Percentiles rank a stretch among this genome's conserved stretches.
These are phyloP conservation scores for Gynandropsis gynandra DNA, from an alignment of 345 rosid species.

Conservation along the genomic window DNA sequence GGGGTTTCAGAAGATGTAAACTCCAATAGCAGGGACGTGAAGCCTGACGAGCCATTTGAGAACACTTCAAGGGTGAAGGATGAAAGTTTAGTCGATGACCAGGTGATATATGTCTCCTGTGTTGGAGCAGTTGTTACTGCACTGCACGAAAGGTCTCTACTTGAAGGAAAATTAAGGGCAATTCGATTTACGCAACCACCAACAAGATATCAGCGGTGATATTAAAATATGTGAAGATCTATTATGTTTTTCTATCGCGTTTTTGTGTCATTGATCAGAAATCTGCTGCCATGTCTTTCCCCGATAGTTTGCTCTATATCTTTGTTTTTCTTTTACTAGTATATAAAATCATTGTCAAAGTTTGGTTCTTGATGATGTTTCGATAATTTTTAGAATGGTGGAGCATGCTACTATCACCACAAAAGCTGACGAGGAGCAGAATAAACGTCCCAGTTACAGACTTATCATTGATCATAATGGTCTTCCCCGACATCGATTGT, in stretches of 20 bases:
- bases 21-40: constrained; percentile 16
- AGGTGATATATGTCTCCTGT: no score
- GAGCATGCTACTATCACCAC: constrained; percentile 43
- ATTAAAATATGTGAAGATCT: no score
- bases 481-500: constrained; percentile 49
- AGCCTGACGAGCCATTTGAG: constrained; percentile 23
- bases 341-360: constrained; percentile 8
- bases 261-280: background rate
- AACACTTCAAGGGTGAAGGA: no score
- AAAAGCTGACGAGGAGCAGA: constrained; percentile 70
- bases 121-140: no score
- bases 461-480: constrained; percentile 93
- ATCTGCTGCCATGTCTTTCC: constrained; percentile 1
- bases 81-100: no score
- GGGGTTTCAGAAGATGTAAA: constrained; percentile 20
- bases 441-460: constrained; percentile 45
- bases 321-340: background rate
- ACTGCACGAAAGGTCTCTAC: no score
- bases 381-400: constrained; percentile 27
- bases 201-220: no score
- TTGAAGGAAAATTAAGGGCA: no score
- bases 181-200: no score
- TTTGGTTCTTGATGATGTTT: constrained; percentile 17
- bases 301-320: no score
- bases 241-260: constrained; percentile 10